Evolutionary conservation across 2,329 filamentous ascomycete genomes (phyloP), one percentile per base, ranked within the genome.

Genomic region (Cryphonectria radicalis): DNA sequence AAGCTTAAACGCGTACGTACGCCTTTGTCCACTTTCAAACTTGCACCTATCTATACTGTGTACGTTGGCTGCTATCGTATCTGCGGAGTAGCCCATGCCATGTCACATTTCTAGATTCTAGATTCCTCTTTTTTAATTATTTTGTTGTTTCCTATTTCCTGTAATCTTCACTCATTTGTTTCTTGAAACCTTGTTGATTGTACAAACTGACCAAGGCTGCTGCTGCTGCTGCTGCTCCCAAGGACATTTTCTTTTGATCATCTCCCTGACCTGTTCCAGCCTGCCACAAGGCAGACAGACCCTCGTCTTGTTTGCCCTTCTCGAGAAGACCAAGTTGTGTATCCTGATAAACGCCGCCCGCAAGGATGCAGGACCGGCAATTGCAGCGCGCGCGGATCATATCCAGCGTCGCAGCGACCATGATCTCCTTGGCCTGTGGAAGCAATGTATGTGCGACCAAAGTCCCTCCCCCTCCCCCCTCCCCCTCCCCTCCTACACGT

Each of bases 401-500:
- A 70, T 95, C 95, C 74, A 95, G 95, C 76, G 84, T 95, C 71
- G 94, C 95, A 66, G 94, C 94, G 40, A 97, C 94, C 22, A 80
- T 90, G 74, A 94, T 98, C 74, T 90, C 95, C 22, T 86, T 98
- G 72, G 94, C 95, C 73, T 97, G 95, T 80, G 96, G 96, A 73
- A 97, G 95, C 74, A 98, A 98, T 81, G 94, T 97, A 82, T 77
- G 90, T 82, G 57, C 65, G 37, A 67, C 59, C 66, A 10, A 62
- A 35, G 1, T 32, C 32, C 32, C 42, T 43, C 46, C 37, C 1
- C 35, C 57, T 40, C 50, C 46, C 37, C 1, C 35, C 57, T 40
- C 50, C 46, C 42, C 64, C 37, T 11, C 37, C 37, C 37, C 10
- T 13, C 11, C 11, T 40, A 40, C 37, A 40, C 2, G 10, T 40